Percentiles rank a stretch among this genome's conserved stretches.
Conservation (phyloP, 1,284 basidiomycete species). For the Fomitopsis betulina region DNA sequence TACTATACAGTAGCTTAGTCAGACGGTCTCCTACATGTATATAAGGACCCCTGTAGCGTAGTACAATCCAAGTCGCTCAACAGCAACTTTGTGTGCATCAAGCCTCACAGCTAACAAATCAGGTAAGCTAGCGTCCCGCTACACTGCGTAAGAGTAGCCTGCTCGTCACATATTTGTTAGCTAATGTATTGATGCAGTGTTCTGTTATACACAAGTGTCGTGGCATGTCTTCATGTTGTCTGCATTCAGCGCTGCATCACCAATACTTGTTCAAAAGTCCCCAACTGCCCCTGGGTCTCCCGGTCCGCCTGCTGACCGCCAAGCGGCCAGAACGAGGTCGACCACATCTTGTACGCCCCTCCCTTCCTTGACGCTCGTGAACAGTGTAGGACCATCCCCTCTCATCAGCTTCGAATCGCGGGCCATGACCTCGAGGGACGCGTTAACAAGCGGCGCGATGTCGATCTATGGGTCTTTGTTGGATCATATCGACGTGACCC, state of each 20-base stretch:
- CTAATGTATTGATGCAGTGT: neutral
- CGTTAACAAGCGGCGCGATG: constrained; percentile 89
- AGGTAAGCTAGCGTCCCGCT: no score
- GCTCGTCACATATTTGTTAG: no score
- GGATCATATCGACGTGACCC: neutral
- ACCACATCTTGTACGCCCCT: constrained; percentile 83
- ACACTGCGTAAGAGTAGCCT: no score
- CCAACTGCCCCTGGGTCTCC: constrained; percentile 49
- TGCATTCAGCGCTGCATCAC: no score
- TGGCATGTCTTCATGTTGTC: no score
- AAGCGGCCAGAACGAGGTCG: constrained; percentile 82
- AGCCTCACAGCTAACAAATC: no score
- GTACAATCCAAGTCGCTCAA: no score
- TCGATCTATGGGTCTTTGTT: constrained; percentile 58
- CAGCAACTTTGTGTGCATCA: no score
- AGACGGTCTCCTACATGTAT: no score
- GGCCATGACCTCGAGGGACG: constrained; percentile 93
- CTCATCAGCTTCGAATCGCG: constrained; percentile 92
- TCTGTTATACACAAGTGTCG: no score
- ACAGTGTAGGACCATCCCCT: constrained; percentile 91
- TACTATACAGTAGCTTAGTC: no score
- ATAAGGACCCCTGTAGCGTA: no score
- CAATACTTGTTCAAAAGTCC: neutral
- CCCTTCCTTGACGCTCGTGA: constrained; percentile 80
- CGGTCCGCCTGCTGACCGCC: constrained; percentile 74